Evolutionary conservation across 148 eudicot species (phyloP), one percentile per base, ranked within the genome.

Genomic region (Persicaria tinctoria): DNA sequence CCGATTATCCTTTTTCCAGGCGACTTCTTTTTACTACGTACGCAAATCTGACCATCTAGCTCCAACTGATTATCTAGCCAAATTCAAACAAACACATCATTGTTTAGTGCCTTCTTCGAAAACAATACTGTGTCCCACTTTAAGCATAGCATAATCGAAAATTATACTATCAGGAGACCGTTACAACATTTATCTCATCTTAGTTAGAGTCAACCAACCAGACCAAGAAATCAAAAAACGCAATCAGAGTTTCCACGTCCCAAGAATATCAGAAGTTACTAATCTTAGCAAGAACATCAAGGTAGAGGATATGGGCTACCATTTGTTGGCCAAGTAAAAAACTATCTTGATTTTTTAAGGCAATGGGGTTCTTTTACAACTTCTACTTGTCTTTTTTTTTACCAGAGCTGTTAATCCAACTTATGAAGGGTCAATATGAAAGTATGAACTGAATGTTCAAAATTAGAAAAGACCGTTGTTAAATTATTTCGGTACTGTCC

Each of bases 1-100:
- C 93, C 91, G 45, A 92, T 92, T 83, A 96, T 85, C 85, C 94
- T 86, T 80, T 86, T 96, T 82, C 94, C 78, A 4, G 90, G 78
- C 54, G 91, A 78, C 76, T 96, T 95, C 81, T 92, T 96, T 79
- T 90, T 92, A 74, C 68, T 82, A 82, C 86, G 84, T 68, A 92
- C 77, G 69, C 82, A 81, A 45, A 88, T 84, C 55, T 80, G 84
- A 71, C 84, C 85, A 76, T 89, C 93, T 77, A 96, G 82, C 72
- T 88, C 91, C 70, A 96, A 78, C 9, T 84, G 89, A 80, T 84
- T 75, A 83, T 85, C 99, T 96, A 85, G 76, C 73, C 53, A 71
- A 47, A 71, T 71, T 12, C 17, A 68, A 44, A 46, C 17, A 44
- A 50, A n/a, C 27, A 70, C 4, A 11, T 46, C 12, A 1, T 27